Conservation (phyloP, 345 rosid genomes). For the Bretschneidera sinensis region DNA sequence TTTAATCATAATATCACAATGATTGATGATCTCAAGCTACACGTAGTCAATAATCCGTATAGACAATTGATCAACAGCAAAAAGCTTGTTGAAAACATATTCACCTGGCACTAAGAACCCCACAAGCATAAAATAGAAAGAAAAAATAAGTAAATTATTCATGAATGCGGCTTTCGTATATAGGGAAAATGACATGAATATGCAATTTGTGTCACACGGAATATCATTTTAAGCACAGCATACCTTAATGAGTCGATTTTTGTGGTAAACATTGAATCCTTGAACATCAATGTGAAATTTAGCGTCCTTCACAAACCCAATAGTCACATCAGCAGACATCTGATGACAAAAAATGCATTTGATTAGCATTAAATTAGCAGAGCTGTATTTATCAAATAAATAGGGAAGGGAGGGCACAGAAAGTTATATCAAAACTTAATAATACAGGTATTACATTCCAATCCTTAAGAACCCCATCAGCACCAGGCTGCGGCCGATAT, state of each 20-base stretch:
- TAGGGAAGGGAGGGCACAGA: no score
- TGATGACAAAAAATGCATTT: conserved; percentile 29
- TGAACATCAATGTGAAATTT: conserved; percentile 83
- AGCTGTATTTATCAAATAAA: no score
- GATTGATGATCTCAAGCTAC: no score
- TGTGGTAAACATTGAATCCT: conserved; percentile 93
- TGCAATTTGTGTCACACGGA: not conserved
- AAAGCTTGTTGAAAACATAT: no score
- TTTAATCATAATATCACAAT: no score
- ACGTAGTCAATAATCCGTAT: no score
- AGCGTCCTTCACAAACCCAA: conserved; percentile 97
- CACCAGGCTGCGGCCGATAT: conserved; percentile 65
- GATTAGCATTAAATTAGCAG: conserved; percentile 21
- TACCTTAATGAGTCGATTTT: conserved; percentile 94
- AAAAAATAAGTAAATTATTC: not conserved
- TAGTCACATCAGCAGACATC: conserved; percentile 69
- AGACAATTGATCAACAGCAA: no score
- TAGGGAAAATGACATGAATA: not conserved
- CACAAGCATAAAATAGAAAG: not conserved
- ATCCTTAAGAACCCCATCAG: conserved; percentile 50
- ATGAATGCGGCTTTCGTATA: not conserved
- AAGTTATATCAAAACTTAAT: no score
- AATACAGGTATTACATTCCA: conserved; percentile 32
- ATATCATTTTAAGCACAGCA: conserved; percentile 11
- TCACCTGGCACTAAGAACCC: no score